Conservation (phyloP, 345 rosid species). For the Rhizophora apiculata region DNA sequence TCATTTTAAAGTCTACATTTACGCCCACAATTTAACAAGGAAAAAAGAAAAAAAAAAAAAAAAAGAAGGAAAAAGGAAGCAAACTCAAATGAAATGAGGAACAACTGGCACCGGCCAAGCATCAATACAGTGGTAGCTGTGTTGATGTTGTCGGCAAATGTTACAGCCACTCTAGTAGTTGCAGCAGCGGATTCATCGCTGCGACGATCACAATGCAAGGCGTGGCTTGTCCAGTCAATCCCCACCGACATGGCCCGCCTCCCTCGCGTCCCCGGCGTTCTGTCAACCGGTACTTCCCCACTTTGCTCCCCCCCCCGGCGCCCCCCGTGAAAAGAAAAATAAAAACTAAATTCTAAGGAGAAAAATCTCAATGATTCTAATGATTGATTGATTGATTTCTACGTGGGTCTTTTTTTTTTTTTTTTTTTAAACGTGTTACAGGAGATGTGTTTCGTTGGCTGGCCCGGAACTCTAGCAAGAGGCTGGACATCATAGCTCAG, state of each 20-base stretch:
- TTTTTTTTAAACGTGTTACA: slow-evolving; percentile 14
- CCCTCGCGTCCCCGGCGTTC: slow-evolving; percentile 62
- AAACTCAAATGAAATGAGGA: no score
- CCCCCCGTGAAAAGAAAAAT: neutral
- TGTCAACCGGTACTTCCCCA: slow-evolving; percentile 54
- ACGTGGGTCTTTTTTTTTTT: slow-evolving; percentile 2
- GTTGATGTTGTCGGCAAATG: slow-evolving; percentile 22
- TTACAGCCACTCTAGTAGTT: no score
- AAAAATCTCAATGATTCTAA: no score
- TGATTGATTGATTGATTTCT: neutral
- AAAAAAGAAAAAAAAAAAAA: no score
- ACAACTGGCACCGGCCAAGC: no score
- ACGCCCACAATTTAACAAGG: no score
- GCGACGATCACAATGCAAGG: slow-evolving; percentile 48
- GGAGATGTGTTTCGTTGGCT: slow-evolving; percentile 80
- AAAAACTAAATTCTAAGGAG: neutral
- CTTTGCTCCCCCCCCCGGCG: neutral
- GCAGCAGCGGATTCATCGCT: no score
- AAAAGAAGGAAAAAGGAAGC: no score
- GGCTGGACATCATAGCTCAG: slow-evolving; percentile 75
- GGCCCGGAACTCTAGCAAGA: slow-evolving; percentile 61
- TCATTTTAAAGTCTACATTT: no score
- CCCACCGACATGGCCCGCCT: slow-evolving; percentile 89
- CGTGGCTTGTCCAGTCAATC: slow-evolving; percentile 93
- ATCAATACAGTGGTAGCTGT: no score